Base-by-base conservation (phyloP, 176 grass and related monocot species). In the Rhynchospora pubera region DNA sequence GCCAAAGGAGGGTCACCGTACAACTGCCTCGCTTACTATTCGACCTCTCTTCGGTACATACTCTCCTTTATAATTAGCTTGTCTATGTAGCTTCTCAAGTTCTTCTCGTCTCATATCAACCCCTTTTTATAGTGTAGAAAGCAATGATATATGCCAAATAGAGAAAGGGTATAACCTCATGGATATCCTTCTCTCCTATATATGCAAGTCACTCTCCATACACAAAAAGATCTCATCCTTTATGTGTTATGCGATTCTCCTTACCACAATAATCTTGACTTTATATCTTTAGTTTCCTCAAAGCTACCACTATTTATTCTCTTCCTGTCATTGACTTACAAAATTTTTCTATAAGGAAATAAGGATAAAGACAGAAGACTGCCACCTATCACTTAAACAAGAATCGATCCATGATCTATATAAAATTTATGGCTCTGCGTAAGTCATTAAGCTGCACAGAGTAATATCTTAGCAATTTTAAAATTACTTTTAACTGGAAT, bases 1-100 rank as follows among this genome's bases (percentile, higher is more conserved):
- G 81, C 86, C 86, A 80, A 79, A 66, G 72, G 21, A 87, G 81
- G 64, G 81, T 57, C 67, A 22, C 86, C 81, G 57, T 71, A 83
- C 57, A 30, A 84, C 81, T 79, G 62, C 60, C 59, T 79, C 45
- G 81, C 62, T 83, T 83, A 26, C 58, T 62, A 44, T 50, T 26
- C 28, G 14, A 8, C 22, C 43, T 63, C 14, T 62, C 16, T 81
- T 78, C 3, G 14, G n/a, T n/a, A n/a, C n/a, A 34, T 81, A 48
- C 58, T 64, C 9, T 43, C 62, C 78, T 22, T 6, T n/a, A n/a
- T n/a, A 34, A 45, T 22, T 6, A 18, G 22, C 12, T 61, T 10
- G 9, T 46, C 14, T 7, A 62, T 76, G 47, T 76, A 53, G 48
- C 21, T 76, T 28, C 72, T 55, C 22, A 28, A 28, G 47, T 76